Evolutionary conservation across 305 asterid species (phyloP), one percentile per base, ranked within the genome.

Genomic region (Coffea humblotiana): DNA sequence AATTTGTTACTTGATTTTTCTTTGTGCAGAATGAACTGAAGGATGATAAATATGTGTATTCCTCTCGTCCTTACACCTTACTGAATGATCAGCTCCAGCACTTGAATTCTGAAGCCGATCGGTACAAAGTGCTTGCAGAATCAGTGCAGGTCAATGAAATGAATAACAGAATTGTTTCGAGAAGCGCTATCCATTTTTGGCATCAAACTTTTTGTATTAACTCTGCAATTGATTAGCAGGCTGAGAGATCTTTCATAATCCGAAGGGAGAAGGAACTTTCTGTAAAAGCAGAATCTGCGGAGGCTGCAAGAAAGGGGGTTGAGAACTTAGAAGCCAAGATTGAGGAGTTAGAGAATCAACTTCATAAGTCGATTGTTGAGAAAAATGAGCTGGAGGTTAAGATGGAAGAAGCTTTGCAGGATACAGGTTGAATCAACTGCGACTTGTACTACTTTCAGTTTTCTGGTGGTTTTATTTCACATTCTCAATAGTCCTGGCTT

Each of bases 391-490:
- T 86, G 85, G 99, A 92, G 90, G 79, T 91, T 79, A 92, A 90
- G 88, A 81, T 91, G 97, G 99, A 94, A 91, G 99, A 94, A 89
- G 91, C 94, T 72, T 54, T 89, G 78, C 98, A 92, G 86, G 97
- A 94, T 91, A 83, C 96, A 88, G 99, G 99, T 95, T 83, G 72
- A 82, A 81, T 79, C 74, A 70, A 65, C 81, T 85, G 79, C 77
- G 80, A 79, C 77, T 51, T 51, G 9, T 68, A 76, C 32, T 75
- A 61, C 60, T 85, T 51, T 81, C 64, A 75, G 69, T 21, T 68
- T 35, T 1, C 60, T n/a, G 0, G 45, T 68, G 71, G 18, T 82
- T 77, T 76, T 81, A 64, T 76, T 23, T 71, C 79, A 60, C 72
- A 54, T 84, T 82, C 76, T 52, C 76, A 58, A 86, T 64, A 76